phyloP scores from a whole-genome alignment of 176 grass and related monocot species.

The Triticum timopheevii region DNA sequence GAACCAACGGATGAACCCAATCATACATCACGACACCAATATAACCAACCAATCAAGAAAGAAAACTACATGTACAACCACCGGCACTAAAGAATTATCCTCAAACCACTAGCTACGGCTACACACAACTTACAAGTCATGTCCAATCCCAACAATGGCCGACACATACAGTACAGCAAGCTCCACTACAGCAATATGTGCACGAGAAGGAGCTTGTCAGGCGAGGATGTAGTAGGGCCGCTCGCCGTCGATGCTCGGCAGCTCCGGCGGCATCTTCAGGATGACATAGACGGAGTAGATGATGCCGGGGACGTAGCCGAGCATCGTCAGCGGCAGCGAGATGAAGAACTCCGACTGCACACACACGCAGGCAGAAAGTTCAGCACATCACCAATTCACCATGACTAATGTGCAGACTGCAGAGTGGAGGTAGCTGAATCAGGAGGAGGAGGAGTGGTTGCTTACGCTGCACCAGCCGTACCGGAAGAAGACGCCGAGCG shows the following conservation, averaged over 20 bases:
- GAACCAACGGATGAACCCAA: not conserved
- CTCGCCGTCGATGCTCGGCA: conserved; percentile 46
- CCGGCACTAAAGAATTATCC: not conserved
- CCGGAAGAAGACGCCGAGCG: conserved; percentile 87
- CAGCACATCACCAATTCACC: not conserved
- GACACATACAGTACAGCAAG: not conserved
- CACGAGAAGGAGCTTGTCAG: not conserved
- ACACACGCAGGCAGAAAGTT: not conserved
- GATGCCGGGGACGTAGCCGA: conserved; percentile 60
- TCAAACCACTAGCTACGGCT: conserved; percentile 6
- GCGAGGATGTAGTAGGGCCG: conserved; percentile 51
- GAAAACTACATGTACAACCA: not conserved
- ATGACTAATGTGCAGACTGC: not conserved
- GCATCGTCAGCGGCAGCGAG: conserved; percentile 27
- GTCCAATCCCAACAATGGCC: not conserved
- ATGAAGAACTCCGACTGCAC: conserved; percentile 52
- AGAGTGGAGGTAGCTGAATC: not conserved
- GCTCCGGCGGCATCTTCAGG: conserved; percentile 49
- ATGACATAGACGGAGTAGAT: conserved; percentile 61
- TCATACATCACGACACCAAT: not conserved
- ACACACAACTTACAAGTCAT: not conserved
- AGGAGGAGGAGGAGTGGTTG: not conserved
- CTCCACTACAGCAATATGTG: not conserved
- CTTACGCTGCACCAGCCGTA: conserved; percentile 80
- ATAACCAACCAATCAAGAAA: not conserved